A percentile compares a stretch with the other conserved stretches of the same genome.
These are phyloP conservation scores for Trichoderma sp. DNA, from an alignment of 2,329 filamentous ascomycete species.

Conservation along the genomic window DNA sequence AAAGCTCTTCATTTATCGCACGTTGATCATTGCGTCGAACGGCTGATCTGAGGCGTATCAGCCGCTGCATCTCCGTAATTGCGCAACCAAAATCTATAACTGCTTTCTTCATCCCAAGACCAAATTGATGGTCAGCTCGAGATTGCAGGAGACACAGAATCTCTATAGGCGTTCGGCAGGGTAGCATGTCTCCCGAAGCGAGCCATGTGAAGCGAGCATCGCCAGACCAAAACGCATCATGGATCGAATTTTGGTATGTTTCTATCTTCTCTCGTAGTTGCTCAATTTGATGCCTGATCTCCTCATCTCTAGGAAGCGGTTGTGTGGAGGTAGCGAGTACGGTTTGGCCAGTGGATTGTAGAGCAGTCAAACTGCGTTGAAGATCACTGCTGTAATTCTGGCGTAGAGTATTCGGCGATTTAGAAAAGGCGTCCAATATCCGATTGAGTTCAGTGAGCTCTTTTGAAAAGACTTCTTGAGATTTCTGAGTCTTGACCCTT, in stretches of 20 bases:
- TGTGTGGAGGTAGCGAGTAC: no score
- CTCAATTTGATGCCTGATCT: background rate
- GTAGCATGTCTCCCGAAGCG: constrained; percentile 41
- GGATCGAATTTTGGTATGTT: background rate
- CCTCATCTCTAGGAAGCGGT: no score
- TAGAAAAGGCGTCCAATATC: constrained; percentile 16
- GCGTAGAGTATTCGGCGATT: constrained; percentile 7
- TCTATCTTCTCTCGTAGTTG: background rate
- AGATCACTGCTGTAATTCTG: constrained; percentile 26
- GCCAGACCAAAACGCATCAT: background rate
- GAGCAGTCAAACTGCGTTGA: no score
- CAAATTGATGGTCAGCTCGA: constrained; percentile 28
- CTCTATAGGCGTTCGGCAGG: constrained; percentile 32
- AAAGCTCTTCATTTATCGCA: constrained; percentile 2
- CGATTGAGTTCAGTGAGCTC: background rate
- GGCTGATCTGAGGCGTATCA: background rate
- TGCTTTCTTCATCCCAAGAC: constrained; percentile 36
- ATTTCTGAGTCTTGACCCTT: background rate
- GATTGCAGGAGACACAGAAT: constrained; percentile 45
- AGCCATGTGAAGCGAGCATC: constrained; percentile 2
- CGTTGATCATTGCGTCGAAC: background rate
- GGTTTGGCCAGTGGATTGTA: no score
- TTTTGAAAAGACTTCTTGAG: background rate
- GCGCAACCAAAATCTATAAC: constrained; percentile 45
- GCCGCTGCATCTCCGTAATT: constrained; percentile 34